Evolutionary conservation across 2,329 filamentous ascomycete genomes (phyloP).

Genomic region (Colletotrichum tofieldiae): DNA sequence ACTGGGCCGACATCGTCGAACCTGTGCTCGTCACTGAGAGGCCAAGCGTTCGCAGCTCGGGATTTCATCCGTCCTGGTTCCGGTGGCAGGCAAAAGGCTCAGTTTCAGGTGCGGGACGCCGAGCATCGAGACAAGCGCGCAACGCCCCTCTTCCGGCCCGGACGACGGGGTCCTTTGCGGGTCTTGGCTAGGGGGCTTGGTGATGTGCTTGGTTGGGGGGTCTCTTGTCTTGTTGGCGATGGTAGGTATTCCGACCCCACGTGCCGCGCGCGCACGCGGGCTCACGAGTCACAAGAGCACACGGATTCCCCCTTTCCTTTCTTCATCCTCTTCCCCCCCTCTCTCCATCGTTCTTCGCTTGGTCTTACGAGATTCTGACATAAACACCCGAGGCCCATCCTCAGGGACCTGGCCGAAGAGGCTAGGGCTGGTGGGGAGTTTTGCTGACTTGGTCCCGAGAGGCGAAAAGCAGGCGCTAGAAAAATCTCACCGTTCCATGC

Average conservation of each 20-base stretch:
- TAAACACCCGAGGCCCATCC: not conserved
- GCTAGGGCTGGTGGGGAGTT: not conserved
- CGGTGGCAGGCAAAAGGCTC: not conserved
- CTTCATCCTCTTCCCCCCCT: too few species aligned
- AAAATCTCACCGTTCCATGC: not conserved
- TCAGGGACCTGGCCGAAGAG: not conserved
- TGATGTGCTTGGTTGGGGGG: not conserved
- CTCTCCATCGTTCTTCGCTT: not conserved
- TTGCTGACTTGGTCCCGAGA: not conserved
- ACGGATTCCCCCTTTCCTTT: not conserved
- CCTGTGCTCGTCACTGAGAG: not conserved
- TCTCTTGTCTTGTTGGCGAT: not conserved
- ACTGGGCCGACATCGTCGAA: not conserved
- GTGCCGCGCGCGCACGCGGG: not conserved
- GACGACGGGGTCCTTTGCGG: not conserved
- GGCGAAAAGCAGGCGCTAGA: not conserved
- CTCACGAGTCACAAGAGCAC: not conserved
- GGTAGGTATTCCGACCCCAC: not conserved
- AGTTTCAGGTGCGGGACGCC: conserved; percentile 19
- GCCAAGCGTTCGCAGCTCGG: not conserved
- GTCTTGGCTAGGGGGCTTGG: not conserved
- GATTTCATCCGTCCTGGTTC: not conserved
- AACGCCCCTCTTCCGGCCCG: conserved; percentile 1
- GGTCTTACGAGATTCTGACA: conserved; percentile 1
- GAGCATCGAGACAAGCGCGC: conserved; percentile 10